phyloP scores from a whole-genome alignment of 208 protist species.

The Strigomonas galati region DNA sequence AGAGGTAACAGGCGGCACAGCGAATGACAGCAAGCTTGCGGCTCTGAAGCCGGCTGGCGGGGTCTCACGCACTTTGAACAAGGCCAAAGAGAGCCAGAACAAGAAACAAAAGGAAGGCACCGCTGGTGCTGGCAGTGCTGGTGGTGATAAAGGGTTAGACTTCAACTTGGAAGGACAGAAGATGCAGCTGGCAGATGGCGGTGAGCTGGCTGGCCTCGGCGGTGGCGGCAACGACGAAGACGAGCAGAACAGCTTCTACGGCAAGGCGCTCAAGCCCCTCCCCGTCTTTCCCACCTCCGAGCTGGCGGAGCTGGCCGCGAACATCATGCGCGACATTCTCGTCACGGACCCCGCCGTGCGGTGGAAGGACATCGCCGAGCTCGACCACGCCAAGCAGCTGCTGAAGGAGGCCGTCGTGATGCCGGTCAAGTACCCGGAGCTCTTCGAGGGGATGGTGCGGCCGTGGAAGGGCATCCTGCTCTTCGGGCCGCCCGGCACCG shows the following conservation, averaged over 20 bases:
- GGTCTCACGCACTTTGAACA: background rate
- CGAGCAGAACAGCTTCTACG: slow-evolving; percentile 26
- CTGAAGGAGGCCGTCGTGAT: slow-evolving; percentile 93
- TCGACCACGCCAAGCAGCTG: slow-evolving; percentile 91
- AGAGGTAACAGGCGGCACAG: slow-evolving; percentile 12
- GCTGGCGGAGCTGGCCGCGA: slow-evolving; percentile 71
- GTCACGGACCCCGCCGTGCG: slow-evolving; percentile 84
- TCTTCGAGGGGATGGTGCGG: slow-evolving; percentile 90
- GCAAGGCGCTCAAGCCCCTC: slow-evolving; percentile 65
- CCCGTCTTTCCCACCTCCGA: slow-evolving; percentile 76
- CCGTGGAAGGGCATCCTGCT: slow-evolving; percentile 97
- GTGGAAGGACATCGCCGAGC: slow-evolving; percentile 90
- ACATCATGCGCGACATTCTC: slow-evolving; percentile 83
- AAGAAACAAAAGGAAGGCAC: background rate
- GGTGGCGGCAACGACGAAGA: slow-evolving; percentile 16
- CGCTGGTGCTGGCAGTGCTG: background rate
- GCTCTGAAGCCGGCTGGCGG: slow-evolving; percentile 18
- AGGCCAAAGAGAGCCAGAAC: background rate
- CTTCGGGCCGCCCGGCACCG: slow-evolving; percentile 96
- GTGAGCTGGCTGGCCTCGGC: background rate
- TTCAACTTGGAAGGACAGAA: slow-evolving; percentile 25
- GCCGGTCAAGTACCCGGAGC: slow-evolving; percentile 87
- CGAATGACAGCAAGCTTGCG: background rate
- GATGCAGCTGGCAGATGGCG: slow-evolving; percentile 13
- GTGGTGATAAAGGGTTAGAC: slow-evolving; percentile 8